Percentiles rank a stretch among this genome's conserved stretches.
Evolutionary conservation across 495 filamentous ascomycete species (phyloP).

Genomic region (Aspergillus mulundensis): DNA sequence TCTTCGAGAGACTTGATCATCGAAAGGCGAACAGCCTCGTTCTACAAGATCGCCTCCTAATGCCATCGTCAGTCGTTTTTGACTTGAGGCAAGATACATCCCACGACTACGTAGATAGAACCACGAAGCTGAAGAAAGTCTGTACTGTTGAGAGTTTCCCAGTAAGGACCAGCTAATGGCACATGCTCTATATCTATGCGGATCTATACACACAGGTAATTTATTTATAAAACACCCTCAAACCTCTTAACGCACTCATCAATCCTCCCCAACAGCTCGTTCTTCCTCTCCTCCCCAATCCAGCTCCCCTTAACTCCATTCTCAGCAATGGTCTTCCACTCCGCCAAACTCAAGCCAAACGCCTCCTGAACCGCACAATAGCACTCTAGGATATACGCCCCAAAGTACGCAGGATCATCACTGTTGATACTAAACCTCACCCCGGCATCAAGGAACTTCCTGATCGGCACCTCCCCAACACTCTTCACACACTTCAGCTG

Average conservation of each 20-base stretch:
- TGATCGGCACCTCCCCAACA: conserved; percentile 58
- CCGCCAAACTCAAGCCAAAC: conserved; percentile 53
- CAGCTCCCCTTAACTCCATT: conserved; percentile 61
- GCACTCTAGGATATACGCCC: conserved; percentile 70
- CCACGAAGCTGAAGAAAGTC: too few relatives aligned
- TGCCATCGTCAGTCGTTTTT: too few relatives aligned
- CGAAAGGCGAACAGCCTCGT: too few relatives aligned
- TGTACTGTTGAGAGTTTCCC: too few relatives aligned
- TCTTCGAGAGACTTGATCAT: too few relatives aligned
- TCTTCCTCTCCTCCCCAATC: conserved; percentile 43
- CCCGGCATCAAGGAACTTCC: conserved; percentile 59
- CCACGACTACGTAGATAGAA: too few relatives aligned
- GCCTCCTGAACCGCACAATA: conserved; percentile 74
- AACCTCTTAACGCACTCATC: conserved; percentile 34
- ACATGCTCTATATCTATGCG: too few relatives aligned
- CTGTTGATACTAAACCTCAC: conserved; percentile 68
- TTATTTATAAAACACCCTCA: conserved; percentile 9
- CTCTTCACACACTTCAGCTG: conserved; percentile 53
- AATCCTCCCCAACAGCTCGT: conserved; percentile 33
- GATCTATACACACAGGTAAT: too few relatives aligned
- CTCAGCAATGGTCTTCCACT: conserved; percentile 63
- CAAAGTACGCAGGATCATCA: conserved; percentile 81
- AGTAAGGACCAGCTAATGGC: too few relatives aligned
- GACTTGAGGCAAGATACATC: too few relatives aligned
- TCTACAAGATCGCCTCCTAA: too few relatives aligned